Base-by-base conservation (phyloP, 129 eudicot genomes). In the Tagetes erecta region DNA sequence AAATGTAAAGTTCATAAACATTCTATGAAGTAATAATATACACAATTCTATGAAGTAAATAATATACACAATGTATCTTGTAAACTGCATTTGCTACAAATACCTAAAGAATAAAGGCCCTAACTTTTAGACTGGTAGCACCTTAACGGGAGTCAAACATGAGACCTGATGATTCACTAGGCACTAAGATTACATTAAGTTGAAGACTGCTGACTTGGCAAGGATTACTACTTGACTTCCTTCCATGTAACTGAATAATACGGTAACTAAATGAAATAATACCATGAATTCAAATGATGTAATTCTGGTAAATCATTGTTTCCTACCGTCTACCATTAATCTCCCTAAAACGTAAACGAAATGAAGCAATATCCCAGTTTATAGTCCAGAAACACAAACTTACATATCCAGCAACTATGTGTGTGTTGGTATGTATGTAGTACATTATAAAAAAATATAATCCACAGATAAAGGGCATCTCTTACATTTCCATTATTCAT, bases 321-420 rank as follows among this genome's bases (percentile, higher is more conserved):
- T 46, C 58, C 42, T 33, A 44, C 30, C 13, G 9, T 46, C 31
- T 31, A 68, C 72, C 57, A 50, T 51, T 35, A 46, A 46, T 33
- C 42, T 41, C 76, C 62, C 6, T 41, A 56, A 40, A 44, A 59
- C 69, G 60, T 35, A 42, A 27, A 65, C 50, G 12, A 63, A 42
- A n/a, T 52, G 38, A 30, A 75, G 51, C 70, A 62, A 49, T 9
- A 62, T 13, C 47, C 49, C 31, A 45, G 62, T 31, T 74, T 45
- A 72, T 59, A 58, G 69, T 73, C 2, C 71, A 62, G 14, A 34
- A 33, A 55, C 42, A 36, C 12, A 66, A 11, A 40, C 1, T 44
- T 55, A 44, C 47, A 56, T 67, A 55, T 66, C 46, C 68, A 67
- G 44, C 64, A 68, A 11, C 49, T 49, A 64, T 50, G 64, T 37